A percentile compares a stretch with the other conserved stretches of the same genome.
Evolutionary conservation across 2,329 filamentous ascomycete genomes (phyloP).

Genomic region (Ceratocystis cacaofunesta): DNA sequence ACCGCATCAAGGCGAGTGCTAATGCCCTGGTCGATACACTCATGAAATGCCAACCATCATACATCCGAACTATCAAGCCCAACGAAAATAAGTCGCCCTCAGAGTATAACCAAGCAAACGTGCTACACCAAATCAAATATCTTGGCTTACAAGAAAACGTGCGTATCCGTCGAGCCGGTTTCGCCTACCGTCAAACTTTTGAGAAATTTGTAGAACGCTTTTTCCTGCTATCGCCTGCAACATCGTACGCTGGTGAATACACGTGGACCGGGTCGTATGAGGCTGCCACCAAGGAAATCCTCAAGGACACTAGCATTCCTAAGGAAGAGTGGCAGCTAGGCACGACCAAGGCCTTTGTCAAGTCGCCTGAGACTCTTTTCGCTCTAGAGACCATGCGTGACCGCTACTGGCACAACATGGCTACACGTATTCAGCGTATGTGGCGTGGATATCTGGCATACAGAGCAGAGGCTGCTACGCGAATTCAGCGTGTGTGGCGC

Average conservation of each 20-base stretch:
- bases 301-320: constrained; percentile 93
- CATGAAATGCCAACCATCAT: constrained; percentile 95
- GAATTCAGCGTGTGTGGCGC: constrained; percentile 91
- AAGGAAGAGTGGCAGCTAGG: constrained; percentile 94
- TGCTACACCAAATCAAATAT: constrained; percentile 97
- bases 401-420: constrained; percentile 99
- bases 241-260: constrained; percentile 92
- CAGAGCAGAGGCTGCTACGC: constrained; percentile 76
- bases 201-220: constrained; percentile 98
- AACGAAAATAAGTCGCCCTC: constrained; percentile 96
- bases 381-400: constrained; percentile 96
- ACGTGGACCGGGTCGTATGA: constrained; percentile 85
- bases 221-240: constrained; percentile 85
- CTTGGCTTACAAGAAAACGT: constrained; percentile 99
- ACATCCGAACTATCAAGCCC: constrained; percentile 97
- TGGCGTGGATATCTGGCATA: constrained; percentile 95
- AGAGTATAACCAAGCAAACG: constrained; percentile 84
- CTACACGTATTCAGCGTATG: constrained; percentile 87
- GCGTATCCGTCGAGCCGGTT: constrained; percentile 86
- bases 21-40: constrained; percentile 89
- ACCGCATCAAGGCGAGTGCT: constrained; percentile 88
- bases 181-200: constrained; percentile 91
- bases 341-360: constrained; percentile 94
- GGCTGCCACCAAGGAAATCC: constrained; percentile 76
- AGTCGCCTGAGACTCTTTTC: constrained; percentile 92